These are phyloP conservation scores for Heritiera littoralis DNA, from an alignment of 345 rosid species.

Conservation along the genomic window DNA sequence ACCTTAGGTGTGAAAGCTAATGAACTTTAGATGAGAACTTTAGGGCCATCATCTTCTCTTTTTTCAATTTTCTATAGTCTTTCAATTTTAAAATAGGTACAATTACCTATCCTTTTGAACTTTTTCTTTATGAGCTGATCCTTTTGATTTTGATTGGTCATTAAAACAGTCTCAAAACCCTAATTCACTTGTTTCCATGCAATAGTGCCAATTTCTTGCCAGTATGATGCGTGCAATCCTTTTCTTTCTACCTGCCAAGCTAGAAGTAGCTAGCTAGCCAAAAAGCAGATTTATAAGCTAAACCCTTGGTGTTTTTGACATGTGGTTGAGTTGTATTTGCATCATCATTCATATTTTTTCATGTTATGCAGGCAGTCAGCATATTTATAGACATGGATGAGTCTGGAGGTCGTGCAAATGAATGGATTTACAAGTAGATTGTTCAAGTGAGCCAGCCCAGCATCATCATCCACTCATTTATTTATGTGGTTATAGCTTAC, in stretches of 20 bases:
- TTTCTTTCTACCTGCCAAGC: neutral
- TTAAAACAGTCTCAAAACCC: neutral
- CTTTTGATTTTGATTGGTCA: no score
- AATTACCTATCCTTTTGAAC: no score
- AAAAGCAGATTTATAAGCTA: neutral
- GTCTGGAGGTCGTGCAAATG: conserved; percentile 87
- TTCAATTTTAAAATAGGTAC: no score
- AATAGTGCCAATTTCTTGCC: neutral
- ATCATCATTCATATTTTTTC: no score
- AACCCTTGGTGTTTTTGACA: neutral
- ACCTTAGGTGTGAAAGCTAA: neutral
- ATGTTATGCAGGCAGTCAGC: conserved; percentile 85
- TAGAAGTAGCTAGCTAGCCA: neutral
- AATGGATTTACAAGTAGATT: conserved; percentile 89
- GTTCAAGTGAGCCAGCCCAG: neutral
- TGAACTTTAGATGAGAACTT: no score
- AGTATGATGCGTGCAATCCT: neutral
- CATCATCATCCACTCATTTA: neutral
- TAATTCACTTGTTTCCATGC: neutral
- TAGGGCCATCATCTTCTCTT: neutral
- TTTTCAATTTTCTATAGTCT: no score
- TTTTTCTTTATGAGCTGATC: no score
- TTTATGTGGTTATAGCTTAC: neutral
- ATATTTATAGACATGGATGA: conserved; percentile 96
- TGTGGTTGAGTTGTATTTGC: neutral